Evolutionary conservation across 345 rosid genomes (phyloP).

Genomic region (Hirschfeldia incana): DNA sequence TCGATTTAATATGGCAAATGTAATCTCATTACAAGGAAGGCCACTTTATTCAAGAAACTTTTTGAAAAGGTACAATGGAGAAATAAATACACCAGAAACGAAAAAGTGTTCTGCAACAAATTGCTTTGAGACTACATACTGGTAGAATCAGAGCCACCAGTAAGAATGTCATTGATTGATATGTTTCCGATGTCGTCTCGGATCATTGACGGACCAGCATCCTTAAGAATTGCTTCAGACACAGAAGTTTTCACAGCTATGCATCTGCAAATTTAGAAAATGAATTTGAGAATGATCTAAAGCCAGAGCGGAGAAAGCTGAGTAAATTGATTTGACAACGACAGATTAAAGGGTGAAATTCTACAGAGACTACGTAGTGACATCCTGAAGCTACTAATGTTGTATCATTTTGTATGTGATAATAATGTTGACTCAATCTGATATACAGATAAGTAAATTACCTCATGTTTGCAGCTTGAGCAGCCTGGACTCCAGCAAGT

Average conservation of each 20-base stretch:
- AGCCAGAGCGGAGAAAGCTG: conserved; percentile 6
- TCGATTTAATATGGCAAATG: background rate
- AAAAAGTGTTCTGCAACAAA: conserved; percentile 27
- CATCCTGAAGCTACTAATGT: background rate
- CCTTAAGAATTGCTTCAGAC: conserved; percentile 63
- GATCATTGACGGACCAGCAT: conserved; percentile 71
- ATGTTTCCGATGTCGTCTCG: conserved; percentile 70
- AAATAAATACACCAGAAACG: conserved; percentile 45
- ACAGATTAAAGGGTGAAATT: background rate
- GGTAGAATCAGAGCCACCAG: conserved; percentile 69
- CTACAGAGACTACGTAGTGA: background rate
- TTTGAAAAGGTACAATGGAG: background rate
- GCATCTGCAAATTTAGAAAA: conserved; percentile 61
- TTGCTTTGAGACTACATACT: conserved; percentile 72
- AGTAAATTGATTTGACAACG: background rate
- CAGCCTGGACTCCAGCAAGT: conserved; percentile 94
- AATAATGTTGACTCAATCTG: background rate
- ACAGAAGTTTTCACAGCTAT: conserved; percentile 87
- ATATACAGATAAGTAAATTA: conserved; percentile 9
- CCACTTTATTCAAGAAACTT: background rate
- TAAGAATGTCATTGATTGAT: conserved; percentile 82
- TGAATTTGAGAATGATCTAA: conserved; percentile 13
- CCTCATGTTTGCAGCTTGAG: conserved; percentile 95
- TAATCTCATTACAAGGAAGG: conserved; percentile 31
- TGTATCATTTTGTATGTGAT: background rate